A percentile compares a stretch with the other conserved stretches of the same genome.
Conservation (phyloP, 129 eudicot genomes). For the Logfia minima region DNA sequence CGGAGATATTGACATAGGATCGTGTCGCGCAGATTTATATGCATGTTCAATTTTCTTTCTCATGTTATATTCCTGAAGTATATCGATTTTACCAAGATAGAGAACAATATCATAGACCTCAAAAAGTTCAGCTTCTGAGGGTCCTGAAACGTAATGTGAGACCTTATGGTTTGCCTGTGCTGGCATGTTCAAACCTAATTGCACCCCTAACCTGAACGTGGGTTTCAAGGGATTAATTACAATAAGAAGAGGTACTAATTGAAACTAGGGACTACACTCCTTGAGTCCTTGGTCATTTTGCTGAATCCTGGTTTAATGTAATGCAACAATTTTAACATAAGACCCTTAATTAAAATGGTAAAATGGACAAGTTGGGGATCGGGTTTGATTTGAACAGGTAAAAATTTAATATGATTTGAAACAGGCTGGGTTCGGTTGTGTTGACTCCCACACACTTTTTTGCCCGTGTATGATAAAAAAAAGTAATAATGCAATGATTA, state of each 20-base stretch:
- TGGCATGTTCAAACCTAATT: slow-evolving; percentile 88
- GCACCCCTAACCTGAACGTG: slow-evolving; percentile 62
- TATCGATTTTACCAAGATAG: slow-evolving; percentile 70
- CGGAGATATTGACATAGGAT: slow-evolving; percentile 43
- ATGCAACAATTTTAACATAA: background rate
- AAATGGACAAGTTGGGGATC: background rate
- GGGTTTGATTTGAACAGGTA: background rate
- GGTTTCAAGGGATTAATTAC: background rate
- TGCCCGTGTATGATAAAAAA: too few species aligned
- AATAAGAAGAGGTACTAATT: background rate
- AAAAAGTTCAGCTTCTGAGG: slow-evolving; percentile 62
- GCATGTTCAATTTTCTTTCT: slow-evolving; percentile 70
- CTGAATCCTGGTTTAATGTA: background rate
- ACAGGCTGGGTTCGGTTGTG: background rate
- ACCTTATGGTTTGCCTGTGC: slow-evolving; percentile 75
- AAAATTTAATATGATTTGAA: too few species aligned
- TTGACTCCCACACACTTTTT: background rate
- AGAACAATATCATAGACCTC: slow-evolving; percentile 79
- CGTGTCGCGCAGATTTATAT: slow-evolving; percentile 48
- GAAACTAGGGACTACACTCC: background rate
- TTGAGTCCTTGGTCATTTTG: background rate
- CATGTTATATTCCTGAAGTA: slow-evolving; percentile 67
- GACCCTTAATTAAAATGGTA: background rate
- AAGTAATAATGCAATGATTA: background rate
- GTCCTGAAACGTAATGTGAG: slow-evolving; percentile 30